Evolutionary conservation across 1,284 basidiomycete species (phyloP).

Genomic region (Puccinia hordei): DNA sequence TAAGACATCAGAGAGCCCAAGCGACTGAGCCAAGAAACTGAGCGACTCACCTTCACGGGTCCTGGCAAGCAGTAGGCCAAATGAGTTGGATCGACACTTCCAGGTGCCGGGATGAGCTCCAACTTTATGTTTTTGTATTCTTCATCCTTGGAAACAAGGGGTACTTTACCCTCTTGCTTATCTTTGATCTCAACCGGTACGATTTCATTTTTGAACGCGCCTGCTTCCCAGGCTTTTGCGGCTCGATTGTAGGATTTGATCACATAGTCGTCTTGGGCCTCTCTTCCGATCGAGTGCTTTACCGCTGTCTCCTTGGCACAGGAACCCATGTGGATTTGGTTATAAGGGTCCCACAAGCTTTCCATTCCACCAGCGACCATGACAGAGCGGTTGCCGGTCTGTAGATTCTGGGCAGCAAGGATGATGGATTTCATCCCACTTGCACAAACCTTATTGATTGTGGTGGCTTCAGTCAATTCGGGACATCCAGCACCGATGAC

Average conservation of each 20-base stretch:
- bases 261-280: slow-evolving; percentile 67
- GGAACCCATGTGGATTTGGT: slow-evolving; percentile 93
- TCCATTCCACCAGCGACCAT: slow-evolving; percentile 63
- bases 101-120: too few relatives aligned
- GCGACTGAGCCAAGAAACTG: too few relatives aligned
- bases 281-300: slow-evolving; percentile 59
- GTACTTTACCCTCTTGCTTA: slow-evolving; percentile 84
- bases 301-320: slow-evolving; percentile 61
- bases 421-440: slow-evolving; percentile 62
- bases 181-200: slow-evolving; percentile 82
- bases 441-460: slow-evolving; percentile 76
- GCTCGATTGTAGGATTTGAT: slow-evolving; percentile 93
- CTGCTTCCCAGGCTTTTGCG: slow-evolving; percentile 82
- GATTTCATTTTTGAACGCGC: slow-evolving; percentile 83
- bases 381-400: slow-evolving; percentile 60
- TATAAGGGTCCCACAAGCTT: slow-evolving; percentile 86
- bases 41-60: too few relatives aligned
- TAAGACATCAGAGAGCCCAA: too few relatives aligned
- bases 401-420: slow-evolving; percentile 61
- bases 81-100: too few relatives aligned
- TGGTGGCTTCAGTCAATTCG: slow-evolving; percentile 87
- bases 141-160: slow-evolving; percentile 87
- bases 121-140: slow-evolving; percentile 73
- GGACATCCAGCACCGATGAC: slow-evolving; percentile 85
- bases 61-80: too few relatives aligned